A percentile compares a stretch with the other conserved stretches of the same genome.
These are phyloP conservation scores for Rhododendron henanense DNA, from an alignment of 148 eudicot species.

Conservation along the genomic window DNA sequence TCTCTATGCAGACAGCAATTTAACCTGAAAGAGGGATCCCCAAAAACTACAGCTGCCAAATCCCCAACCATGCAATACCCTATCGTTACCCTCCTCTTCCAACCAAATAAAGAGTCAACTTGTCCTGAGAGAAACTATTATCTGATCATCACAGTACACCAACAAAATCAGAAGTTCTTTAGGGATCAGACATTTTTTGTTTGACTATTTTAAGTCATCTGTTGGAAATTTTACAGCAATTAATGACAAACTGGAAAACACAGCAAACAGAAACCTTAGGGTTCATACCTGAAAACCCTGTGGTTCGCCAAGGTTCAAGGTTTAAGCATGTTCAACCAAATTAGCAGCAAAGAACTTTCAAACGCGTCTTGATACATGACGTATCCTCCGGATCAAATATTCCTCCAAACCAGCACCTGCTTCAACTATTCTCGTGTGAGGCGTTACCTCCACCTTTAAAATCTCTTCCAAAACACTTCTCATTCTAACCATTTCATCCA, in stretches of 20 bases:
- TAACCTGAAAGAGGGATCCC: neutral
- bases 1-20: neutral
- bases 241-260: neutral
- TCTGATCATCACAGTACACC: constrained; percentile 6
- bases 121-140: neutral
- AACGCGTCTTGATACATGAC: constrained; percentile 22
- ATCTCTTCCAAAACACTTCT: constrained; percentile 39
- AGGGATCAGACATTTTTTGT: neutral
- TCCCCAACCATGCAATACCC: neutral
- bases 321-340: neutral
- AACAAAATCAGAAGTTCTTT: neutral
- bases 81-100: constrained; percentile 1
- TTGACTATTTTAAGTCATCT: neutral
- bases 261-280: neutral
- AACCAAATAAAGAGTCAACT: neutral
- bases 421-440: constrained; percentile 52
- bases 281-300: neutral
- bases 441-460: constrained; percentile 53
- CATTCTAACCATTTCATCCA: constrained; percentile 35
- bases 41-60: neutral
- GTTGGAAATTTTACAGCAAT: neutral
- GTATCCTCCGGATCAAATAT: constrained; percentile 50
- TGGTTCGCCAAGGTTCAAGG: neutral
- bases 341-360: constrained; percentile 17
- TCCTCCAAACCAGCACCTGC: constrained; percentile 66